A percentile compares a stretch with the other conserved stretches of the same genome.
These are phyloP conservation scores for Nicotiana paniculata DNA, from an alignment of 257 asterid genomes.

Conservation along the genomic window DNA sequence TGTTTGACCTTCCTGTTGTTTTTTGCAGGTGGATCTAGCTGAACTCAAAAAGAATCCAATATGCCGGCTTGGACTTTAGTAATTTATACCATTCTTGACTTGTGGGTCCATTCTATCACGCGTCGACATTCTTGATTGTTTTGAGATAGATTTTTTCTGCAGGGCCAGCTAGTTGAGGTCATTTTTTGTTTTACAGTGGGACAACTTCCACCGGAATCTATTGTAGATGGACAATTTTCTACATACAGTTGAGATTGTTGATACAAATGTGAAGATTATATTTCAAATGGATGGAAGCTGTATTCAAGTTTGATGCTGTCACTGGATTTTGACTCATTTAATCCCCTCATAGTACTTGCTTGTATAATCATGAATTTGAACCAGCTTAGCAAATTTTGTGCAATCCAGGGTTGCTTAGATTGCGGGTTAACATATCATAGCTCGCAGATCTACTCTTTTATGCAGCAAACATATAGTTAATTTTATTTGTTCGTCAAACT, in stretches of 20 bases:
- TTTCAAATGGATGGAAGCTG: neutral
- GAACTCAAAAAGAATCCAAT: conserved; percentile 71
- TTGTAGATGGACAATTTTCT: neutral
- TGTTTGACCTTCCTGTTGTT: conserved; percentile 1
- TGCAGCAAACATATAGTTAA: too few relatives aligned
- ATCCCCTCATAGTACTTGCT: neutral
- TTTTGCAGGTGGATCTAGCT: conserved; percentile 77
- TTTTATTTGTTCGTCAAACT: too few relatives aligned
- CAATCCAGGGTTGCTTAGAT: too few relatives aligned
- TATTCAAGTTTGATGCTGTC: neutral
- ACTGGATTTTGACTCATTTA: neutral
- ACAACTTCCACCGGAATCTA: neutral
- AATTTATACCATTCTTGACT: neutral
- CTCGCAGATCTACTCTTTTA: too few relatives aligned
- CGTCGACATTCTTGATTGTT: neutral
- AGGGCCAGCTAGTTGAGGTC: neutral
- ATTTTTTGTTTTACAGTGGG: neutral
- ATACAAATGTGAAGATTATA: neutral
- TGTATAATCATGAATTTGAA: too few relatives aligned
- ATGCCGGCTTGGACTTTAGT: conserved; percentile 67
- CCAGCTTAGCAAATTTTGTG: too few relatives aligned
- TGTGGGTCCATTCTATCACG: neutral
- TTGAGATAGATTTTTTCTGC: neutral
- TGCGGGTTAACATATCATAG: too few relatives aligned
- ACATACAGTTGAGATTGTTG: neutral